Conservation (phyloP, 129 eudicot species). For the Rutidosis leptorrhynchoides region DNA sequence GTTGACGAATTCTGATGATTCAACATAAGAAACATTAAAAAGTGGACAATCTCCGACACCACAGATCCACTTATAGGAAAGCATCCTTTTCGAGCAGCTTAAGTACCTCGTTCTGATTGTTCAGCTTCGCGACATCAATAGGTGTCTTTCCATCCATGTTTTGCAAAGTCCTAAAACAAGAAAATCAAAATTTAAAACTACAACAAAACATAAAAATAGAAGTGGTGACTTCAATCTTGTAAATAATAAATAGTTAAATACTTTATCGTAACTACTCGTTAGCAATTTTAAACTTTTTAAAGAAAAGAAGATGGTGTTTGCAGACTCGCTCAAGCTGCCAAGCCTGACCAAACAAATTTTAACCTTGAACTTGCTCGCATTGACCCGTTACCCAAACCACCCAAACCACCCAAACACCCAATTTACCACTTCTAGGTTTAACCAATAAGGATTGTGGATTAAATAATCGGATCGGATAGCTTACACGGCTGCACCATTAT, state of each 20-base stretch:
- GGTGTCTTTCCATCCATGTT: conserved; percentile 95
- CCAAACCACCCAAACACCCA: not conserved
- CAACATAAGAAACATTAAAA: conserved; percentile 14
- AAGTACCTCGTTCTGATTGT: conserved; percentile 72
- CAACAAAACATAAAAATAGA: not conserved
- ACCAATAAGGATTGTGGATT: not conserved
- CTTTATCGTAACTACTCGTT: not conserved
- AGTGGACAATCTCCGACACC: conserved; percentile 26
- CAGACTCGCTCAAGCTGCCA: not conserved
- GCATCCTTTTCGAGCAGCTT: conserved; percentile 90
- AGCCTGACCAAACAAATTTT: not conserved
- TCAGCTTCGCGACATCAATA: conserved; percentile 86
- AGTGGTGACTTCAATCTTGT: not conserved
- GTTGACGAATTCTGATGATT: not conserved
- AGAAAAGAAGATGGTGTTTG: not conserved
- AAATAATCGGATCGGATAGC: conserved; percentile 6
- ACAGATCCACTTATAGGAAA: conserved; percentile 47
- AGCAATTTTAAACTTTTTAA: not conserved
- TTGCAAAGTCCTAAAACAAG: conserved; percentile 61
- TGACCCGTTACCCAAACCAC: not conserved
- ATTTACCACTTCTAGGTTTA: not conserved
- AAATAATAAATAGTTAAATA: too few species aligned
- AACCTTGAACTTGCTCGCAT: not conserved
- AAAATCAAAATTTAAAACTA: not conserved
- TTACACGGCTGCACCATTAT: conserved; percentile 97